These are phyloP conservation scores for Staphylotrichum longicolle DNA, from an alignment of 495 filamentous ascomycete species.

Conservation along the genomic window DNA sequence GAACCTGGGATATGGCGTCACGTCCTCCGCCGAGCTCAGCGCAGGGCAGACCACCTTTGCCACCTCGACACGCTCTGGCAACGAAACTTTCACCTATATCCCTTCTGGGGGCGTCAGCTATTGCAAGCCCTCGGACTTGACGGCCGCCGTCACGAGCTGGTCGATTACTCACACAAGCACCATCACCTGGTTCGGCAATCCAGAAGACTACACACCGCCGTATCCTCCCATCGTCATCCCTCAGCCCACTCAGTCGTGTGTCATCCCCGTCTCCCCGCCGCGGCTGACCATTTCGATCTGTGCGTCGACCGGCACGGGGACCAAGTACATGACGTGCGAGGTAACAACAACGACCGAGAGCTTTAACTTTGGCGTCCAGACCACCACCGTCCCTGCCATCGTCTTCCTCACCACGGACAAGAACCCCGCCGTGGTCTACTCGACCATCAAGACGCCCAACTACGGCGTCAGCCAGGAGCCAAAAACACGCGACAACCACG, in stretches of 20 bases:
- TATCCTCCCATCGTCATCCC: constrained; percentile 41
- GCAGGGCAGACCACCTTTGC: constrained; percentile 5
- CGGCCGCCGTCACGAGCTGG: constrained; percentile 29
- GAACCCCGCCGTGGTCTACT: constrained; percentile 48
- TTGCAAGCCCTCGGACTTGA: constrained; percentile 22
- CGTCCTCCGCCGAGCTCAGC: not conserved
- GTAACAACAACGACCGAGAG: constrained; percentile 24
- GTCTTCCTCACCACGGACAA: constrained; percentile 48
- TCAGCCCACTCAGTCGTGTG: constrained; percentile 34
- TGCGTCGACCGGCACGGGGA: constrained; percentile 31
- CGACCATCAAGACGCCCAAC: constrained; percentile 38
- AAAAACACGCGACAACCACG: constrained; percentile 27
- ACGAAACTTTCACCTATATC: constrained; percentile 16
- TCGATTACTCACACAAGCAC: constrained; percentile 46
- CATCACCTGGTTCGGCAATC: constrained; percentile 44
- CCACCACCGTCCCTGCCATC: constrained; percentile 23
- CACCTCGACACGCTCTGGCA: constrained; percentile 15
- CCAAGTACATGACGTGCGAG: constrained; percentile 29
- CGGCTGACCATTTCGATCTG: constrained; percentile 42
- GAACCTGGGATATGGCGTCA: constrained; percentile 11
- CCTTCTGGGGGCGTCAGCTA: constrained; percentile 16
- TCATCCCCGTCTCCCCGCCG: constrained; percentile 29
- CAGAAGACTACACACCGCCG: constrained; percentile 43
- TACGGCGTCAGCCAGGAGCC: constrained; percentile 41
- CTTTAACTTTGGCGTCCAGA: constrained; percentile 24